Evolutionary conservation across 1,139 yeast genomes (phyloP).

Genomic region (Zhuliangozyma parablackwelliae): DNA sequence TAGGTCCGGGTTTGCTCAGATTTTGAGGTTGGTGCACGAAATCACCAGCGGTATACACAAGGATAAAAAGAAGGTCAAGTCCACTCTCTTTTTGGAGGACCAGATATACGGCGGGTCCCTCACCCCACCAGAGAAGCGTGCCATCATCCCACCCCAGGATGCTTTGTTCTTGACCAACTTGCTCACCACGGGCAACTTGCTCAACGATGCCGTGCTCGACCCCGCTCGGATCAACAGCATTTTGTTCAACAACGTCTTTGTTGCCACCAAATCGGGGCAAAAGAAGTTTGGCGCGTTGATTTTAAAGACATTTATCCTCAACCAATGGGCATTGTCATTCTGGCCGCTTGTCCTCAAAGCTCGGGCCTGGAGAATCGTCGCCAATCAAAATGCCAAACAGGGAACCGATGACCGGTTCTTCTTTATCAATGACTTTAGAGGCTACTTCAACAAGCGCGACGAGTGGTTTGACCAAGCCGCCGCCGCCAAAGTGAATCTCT

Average conservation of each 20-base stretch:
- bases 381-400: conserved; percentile 14
- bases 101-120: conserved; percentile 33
- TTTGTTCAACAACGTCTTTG: conserved; percentile 27
- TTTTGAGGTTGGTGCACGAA: conserved; percentile 18
- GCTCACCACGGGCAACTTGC: conserved; percentile 22
- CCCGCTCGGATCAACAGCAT: conserved; percentile 20
- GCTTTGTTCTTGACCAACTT: conserved; percentile 44
- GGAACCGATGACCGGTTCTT: conserved; percentile 30
- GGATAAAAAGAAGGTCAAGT: conserved; percentile 18
- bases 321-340: conserved; percentile 36
- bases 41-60: conserved; percentile 16
- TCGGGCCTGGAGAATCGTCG: conserved; percentile 30
- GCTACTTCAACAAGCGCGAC: conserved; percentile 33
- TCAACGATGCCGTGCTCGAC: conserved; percentile 30
- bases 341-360: conserved; percentile 32
- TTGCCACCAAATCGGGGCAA: conserved; percentile 22
- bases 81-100: conserved; percentile 33
- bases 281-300: conserved; percentile 37
- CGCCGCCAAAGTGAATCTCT: conserved; percentile 43
- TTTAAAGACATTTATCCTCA: conserved; percentile 36
- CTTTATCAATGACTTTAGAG: conserved; percentile 25
- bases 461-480: conserved; percentile 43
- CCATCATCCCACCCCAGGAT: conserved; percentile 66
- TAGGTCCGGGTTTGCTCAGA: conserved; percentile 22
- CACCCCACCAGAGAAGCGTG: conserved; percentile 32